A percentile compares a stretch with the other conserved stretches of the same genome.
Conservation (phyloP, 179 eudicot species). For the Sideroxylon spinosum region DNA sequence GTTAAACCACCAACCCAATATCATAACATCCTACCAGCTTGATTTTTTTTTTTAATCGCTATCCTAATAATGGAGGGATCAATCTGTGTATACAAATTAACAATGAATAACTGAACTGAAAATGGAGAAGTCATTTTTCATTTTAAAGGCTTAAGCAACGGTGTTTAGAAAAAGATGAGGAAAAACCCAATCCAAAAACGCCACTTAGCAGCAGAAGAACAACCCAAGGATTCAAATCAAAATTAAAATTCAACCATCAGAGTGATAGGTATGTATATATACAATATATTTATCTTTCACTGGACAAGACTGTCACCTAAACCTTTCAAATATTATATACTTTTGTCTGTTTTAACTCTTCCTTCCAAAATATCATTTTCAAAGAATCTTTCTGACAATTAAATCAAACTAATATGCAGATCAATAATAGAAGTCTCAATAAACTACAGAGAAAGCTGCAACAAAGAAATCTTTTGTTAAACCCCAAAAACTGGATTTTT, state of each 20-base stretch:
- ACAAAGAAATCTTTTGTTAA: conserved; percentile 34
- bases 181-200: too few species aligned
- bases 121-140: too few species aligned
- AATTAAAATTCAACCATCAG: not conserved
- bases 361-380: conserved; percentile 10
- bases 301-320: conserved; percentile 10
- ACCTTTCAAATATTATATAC: not conserved
- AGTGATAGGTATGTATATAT: not conserved
- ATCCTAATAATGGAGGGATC: too few species aligned
- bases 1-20: too few species aligned
- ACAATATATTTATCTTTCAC: not conserved
- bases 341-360: conserved; percentile 8
- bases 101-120: too few species aligned
- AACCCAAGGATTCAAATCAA: too few species aligned
- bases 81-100: too few species aligned
- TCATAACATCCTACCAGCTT: not conserved
- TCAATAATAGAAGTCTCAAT: conserved; percentile 38
- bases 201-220: too few species aligned
- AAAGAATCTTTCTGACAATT: conserved; percentile 37
- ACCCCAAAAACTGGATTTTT: conserved; percentile 42
- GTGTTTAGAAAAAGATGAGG: too few species aligned
- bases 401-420: conserved; percentile 21
- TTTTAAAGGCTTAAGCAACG: too few species aligned
- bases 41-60: not conserved
- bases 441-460: conserved; percentile 32